A percentile compares a stretch with the other conserved stretches of the same genome.
phyloP scores from a whole-genome alignment of 192 early-diverging fungal species.

The Backusella parvicylindrica region DNA sequence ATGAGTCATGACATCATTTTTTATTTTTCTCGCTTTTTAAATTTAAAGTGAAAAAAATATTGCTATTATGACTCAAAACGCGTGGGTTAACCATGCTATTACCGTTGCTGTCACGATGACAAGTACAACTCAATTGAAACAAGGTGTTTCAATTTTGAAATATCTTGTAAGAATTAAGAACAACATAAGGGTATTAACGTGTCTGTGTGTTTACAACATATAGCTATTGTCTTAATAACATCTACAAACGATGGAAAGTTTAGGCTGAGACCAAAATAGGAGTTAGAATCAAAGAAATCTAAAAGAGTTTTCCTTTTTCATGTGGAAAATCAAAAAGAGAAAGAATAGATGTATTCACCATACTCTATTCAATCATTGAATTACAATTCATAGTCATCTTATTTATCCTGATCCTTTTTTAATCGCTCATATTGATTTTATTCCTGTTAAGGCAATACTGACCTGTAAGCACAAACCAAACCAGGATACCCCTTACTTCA shows the following conservation, averaged over 20 bases:
- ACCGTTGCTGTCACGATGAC: neutral
- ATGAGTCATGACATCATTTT: neutral
- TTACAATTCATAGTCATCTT: too few relatives aligned
- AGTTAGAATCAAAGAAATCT: neutral
- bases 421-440: too few relatives aligned
- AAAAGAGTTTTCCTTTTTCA: neutral
- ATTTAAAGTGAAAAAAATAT: neutral
- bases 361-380: too few relatives aligned
- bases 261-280: neutral
- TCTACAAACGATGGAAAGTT: too few relatives aligned
- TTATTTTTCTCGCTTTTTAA: neutral
- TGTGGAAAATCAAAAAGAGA: neutral
- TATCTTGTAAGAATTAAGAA: neutral
- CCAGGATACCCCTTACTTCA: too few relatives aligned
- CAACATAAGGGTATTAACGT: neutral
- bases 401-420: too few relatives aligned
- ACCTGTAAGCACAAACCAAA: too few relatives aligned
- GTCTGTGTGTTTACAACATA: too few relatives aligned
- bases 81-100: neutral
- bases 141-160: neutral
- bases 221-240: neutral
- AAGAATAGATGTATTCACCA: neutral
- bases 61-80: neutral
- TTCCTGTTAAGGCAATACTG: too few relatives aligned
- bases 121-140: neutral